These are phyloP conservation scores for Monosporozyma siamensis DNA, from an alignment of 805 yeast species.

Conservation along the genomic window DNA sequence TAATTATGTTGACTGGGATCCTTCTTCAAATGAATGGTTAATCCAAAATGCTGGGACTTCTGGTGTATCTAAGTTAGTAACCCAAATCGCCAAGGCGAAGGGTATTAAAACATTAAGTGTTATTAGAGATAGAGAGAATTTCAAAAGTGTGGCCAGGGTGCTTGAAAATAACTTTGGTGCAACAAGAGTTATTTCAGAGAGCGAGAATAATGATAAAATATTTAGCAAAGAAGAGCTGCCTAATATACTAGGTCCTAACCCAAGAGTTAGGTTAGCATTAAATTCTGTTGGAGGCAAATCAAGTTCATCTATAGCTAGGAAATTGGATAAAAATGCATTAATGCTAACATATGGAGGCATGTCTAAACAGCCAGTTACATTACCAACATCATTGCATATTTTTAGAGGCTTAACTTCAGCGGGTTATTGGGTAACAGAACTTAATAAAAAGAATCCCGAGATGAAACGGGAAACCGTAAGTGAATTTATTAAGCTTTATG, in stretches of 20 bases:
- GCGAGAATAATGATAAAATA: constrained; percentile 61
- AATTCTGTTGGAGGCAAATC: constrained; percentile 93
- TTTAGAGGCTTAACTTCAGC: constrained; percentile 78
- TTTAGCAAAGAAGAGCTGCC: constrained; percentile 49
- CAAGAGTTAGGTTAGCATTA: constrained; percentile 62
- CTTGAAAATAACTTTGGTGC: constrained; percentile 64
- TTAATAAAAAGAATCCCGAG: constrained; percentile 50
- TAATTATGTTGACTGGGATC: constrained; percentile 38
- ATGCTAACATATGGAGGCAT: constrained; percentile 94
- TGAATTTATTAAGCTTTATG: constrained; percentile 48
- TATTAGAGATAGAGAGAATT: constrained; percentile 74
- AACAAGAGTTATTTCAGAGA: constrained; percentile 78
- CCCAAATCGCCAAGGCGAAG: constrained; percentile 71
- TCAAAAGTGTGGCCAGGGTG: constrained; percentile 50
- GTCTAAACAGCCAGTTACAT: constrained; percentile 90
- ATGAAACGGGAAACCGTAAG: constrained; percentile 47
- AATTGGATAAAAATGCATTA: constrained; percentile 62
- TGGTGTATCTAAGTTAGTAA: constrained; percentile 86
- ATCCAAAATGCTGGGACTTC: constrained; percentile 96
- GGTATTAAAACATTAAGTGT: constrained; percentile 82
- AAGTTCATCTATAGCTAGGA: constrained; percentile 73
- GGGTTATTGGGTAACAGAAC: constrained; percentile 89
- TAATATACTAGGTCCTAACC: constrained; percentile 34
- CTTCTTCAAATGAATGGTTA: constrained; percentile 59
- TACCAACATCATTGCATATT: constrained; percentile 82